Base-by-base conservation (phyloP, 1,284 basidiomycete species). In the Lignosus rhinocerotis region DNA sequence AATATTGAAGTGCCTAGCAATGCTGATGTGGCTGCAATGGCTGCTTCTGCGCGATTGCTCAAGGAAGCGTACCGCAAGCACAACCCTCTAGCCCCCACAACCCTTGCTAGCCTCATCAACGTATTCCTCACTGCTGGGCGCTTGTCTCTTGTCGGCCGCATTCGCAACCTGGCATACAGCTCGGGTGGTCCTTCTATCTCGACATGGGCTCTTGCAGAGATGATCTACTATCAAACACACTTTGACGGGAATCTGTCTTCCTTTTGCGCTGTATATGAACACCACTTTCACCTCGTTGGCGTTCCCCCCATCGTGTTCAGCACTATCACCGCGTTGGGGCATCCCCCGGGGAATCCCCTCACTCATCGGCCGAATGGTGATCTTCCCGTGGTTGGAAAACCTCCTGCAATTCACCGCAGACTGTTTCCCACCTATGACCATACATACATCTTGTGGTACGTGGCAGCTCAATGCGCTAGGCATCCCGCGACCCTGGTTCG, bases 391-490 rank as follows among this genome's bases (percentile, higher is more conserved):
- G 50, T 60, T 2, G 60, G n/a, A 1, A 53, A 39, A 6, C 50
- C 52, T 16, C 42, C 41, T 1, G 25, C 58, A 1, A 48, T 62
- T 2, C 53, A 60, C 21, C 55, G 60, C n/a, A 77, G 72, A 38
- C 50, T 77, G 0, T 72, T 70, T 66, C 76, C 79, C 0, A 62
- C 68, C 0, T 30, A 61, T 0, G 55, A 71, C 9, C 76, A 79
- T 59, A 74, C 73, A 0, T 67, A 71, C n/a, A 60, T 80, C 30
- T 70, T 76, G 0, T 79, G 79, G 79, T 65, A 68, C 4, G 68
- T 69, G 6, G 59, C 72, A 42, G 59, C 70, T 12, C 16, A 53
- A n/a, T 32, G 67, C 33, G 61, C 61, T 17, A 51, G 55, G 5
- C 51, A 33, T 30, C 3, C 44, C 34, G 38, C 30, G 36, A 43